phyloP scores from a whole-genome alignment of 208 protist species.

The Leptomonas seymouri region DNA sequence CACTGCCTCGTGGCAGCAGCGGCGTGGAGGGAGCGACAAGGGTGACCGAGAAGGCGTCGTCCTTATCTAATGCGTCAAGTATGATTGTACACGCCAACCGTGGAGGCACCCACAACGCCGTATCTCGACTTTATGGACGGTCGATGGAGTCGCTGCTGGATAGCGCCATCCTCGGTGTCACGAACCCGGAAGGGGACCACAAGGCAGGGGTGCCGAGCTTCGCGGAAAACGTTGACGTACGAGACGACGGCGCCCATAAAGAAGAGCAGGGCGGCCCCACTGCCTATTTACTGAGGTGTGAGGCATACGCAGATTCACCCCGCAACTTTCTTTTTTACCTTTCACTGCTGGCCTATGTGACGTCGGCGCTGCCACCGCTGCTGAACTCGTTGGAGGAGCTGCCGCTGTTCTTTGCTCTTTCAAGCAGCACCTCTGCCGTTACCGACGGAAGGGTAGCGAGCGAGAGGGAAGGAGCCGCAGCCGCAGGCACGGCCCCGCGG shows the following conservation, averaged over 20 bases:
- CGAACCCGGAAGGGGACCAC: neutral
- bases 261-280: neutral
- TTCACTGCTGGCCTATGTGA: slow-evolving; percentile 29
- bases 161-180: neutral
- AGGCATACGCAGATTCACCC: slow-evolving; percentile 13
- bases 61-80: no score
- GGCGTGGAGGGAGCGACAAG: neutral
- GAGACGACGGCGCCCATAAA: neutral
- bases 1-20: no score
- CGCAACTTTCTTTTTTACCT: slow-evolving; percentile 36
- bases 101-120: no score
- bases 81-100: no score
- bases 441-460: neutral
- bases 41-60: neutral
- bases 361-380: slow-evolving; percentile 29
- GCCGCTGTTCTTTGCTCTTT: slow-evolving; percentile 21
- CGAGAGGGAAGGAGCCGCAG: neutral
- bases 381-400: slow-evolving; percentile 26
- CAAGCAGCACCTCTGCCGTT: neutral
- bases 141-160: slow-evolving; percentile 13
- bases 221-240: neutral
- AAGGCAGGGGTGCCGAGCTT: neutral
- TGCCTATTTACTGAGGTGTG: slow-evolving; percentile 23
- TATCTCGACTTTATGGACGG: neutral
- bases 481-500: neutral